Percentiles rank a stretch among this genome's conserved stretches.
phyloP scores from a whole-genome alignment of 495 filamentous ascomycete genomes.

The Opeltia flavorubescens region DNA sequence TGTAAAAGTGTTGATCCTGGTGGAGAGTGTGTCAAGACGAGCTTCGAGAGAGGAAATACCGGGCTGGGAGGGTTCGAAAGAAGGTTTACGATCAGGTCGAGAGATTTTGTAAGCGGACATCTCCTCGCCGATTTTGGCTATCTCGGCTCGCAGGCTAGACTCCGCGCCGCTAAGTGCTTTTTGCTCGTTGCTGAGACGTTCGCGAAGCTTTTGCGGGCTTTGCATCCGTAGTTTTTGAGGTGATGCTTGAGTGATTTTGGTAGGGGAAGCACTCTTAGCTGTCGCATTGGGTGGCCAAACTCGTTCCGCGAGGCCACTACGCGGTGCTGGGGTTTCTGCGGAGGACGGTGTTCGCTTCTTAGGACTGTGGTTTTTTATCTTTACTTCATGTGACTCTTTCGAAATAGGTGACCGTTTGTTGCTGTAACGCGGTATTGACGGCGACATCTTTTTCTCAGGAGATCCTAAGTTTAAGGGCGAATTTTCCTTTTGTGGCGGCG shows the following conservation, averaged over 20 bases:
- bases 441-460: neutral
- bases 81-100: constrained; percentile 8
- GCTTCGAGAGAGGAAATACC: constrained; percentile 5
- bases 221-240: constrained; percentile 68
- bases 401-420: constrained; percentile 21
- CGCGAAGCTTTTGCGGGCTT: constrained; percentile 82
- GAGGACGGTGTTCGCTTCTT: constrained; percentile 35
- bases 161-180: constrained; percentile 55
- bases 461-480: constrained; percentile 6
- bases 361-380: constrained; percentile 28
- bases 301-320: constrained; percentile 37
- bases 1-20: constrained; percentile 31
- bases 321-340: constrained; percentile 37
- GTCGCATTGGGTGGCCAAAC: constrained; percentile 26
- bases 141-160: constrained; percentile 54
- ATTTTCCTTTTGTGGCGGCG: constrained; percentile 12
- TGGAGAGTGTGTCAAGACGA: constrained; percentile 12
- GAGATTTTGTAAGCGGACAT: constrained; percentile 45
- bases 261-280: constrained; percentile 12
- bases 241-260: constrained; percentile 23
- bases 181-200: constrained; percentile 73
- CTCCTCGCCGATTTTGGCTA: constrained; percentile 72
- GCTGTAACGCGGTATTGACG: constrained; percentile 10
- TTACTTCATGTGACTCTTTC: constrained; percentile 24
- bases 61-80: constrained; percentile 5